Evolutionary conservation across 805 yeast genomes (phyloP).

Genomic region (Isabelozyma pseudorhagii): DNA sequence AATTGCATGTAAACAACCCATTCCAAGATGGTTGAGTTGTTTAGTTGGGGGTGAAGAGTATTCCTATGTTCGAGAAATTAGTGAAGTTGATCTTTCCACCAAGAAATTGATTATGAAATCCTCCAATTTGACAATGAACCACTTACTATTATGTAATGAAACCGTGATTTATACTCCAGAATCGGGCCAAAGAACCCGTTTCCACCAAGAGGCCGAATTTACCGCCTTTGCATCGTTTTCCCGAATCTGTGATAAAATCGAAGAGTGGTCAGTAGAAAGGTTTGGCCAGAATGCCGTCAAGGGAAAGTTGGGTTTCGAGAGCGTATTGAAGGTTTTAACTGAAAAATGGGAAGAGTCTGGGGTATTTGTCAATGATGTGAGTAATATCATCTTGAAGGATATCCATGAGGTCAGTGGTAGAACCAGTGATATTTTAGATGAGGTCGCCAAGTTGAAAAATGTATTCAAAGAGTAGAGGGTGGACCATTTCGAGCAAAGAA

Average conservation of each 20-base stretch:
- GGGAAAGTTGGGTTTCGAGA: conserved; percentile 84
- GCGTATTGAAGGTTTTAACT: conserved; percentile 57
- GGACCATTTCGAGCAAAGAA: background rate
- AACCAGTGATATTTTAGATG: conserved; percentile 9
- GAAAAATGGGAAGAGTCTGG: conserved; percentile 43
- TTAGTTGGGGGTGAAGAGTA: conserved; percentile 70
- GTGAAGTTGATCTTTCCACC: conserved; percentile 69
- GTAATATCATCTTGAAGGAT: conserved; percentile 23
- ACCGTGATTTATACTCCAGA: conserved; percentile 82
- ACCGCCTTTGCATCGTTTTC: conserved; percentile 76
- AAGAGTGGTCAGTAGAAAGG: conserved; percentile 88
- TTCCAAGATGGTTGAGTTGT: conserved; percentile 76
- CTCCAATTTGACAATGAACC: conserved; percentile 79
- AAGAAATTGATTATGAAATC: conserved; percentile 75
- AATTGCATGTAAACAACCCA: conserved; percentile 82
- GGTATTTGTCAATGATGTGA: conserved; percentile 31
- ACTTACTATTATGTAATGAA: conserved; percentile 76
- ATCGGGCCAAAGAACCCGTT: conserved; percentile 51
- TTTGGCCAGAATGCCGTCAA: conserved; percentile 82
- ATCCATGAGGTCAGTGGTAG: conserved; percentile 18
- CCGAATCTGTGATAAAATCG: conserved; percentile 74
- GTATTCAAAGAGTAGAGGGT: conserved; percentile 5
- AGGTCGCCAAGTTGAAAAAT: conserved; percentile 11
- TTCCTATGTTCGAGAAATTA: conserved; percentile 84
- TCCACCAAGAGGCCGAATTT: conserved; percentile 82